Base-by-base conservation (phyloP, 2,329 filamentous ascomycete genomes). In the Exophiala sp. region DNA sequence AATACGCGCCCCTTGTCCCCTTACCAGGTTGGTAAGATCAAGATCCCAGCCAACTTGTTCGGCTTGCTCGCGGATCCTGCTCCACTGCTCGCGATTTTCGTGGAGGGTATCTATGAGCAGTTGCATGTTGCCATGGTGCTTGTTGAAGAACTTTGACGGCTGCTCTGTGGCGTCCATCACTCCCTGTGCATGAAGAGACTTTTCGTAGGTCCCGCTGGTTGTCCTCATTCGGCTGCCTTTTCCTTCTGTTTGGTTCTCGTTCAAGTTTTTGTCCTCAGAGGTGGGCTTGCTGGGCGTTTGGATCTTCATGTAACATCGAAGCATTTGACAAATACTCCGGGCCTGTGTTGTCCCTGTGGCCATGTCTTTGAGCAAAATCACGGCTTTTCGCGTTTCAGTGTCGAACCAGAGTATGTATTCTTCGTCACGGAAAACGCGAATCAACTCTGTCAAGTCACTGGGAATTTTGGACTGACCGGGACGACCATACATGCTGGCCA, bases 361-460 rank as follows among this genome's bases (percentile, higher is more conserved):
- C 2, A 68, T 72, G 46, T 77, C 73, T 65, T 87, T 88, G 39
- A 91, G 65, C 9, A 83, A 75, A 55, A 90, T 82, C 34, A 74
- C 72, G 30, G 69, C 73, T 50, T 72, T 68, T 5, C 67, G 68
- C 19, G 60, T 63, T 34, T 64, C 45, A 19, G 60, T 63, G 58
- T 73, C 71, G 45, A 76, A 74, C 70, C 78, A 82, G 55, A 90
- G 71, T 21, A 88, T 70, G 62, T 87, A 87, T 16, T 69, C 63
- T 50, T 80, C 72, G 1, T 71, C 53, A 2, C 64, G 55, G 65
- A 77, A 85, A 2, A 79, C 52, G 2, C 68, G 55, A n/a, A 77
- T 43, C 52, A 61, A 34, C 14, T 48, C 14, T n/a, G n/a, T 4
- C 9, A 55, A 30, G 14, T 43, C 13, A 22, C 13, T 19, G 2